Evolutionary conservation across 768 basidiomycete genomes (phyloP), one percentile per base, ranked within the genome.

Genomic region (Macrolepiota fuliginosa): DNA sequence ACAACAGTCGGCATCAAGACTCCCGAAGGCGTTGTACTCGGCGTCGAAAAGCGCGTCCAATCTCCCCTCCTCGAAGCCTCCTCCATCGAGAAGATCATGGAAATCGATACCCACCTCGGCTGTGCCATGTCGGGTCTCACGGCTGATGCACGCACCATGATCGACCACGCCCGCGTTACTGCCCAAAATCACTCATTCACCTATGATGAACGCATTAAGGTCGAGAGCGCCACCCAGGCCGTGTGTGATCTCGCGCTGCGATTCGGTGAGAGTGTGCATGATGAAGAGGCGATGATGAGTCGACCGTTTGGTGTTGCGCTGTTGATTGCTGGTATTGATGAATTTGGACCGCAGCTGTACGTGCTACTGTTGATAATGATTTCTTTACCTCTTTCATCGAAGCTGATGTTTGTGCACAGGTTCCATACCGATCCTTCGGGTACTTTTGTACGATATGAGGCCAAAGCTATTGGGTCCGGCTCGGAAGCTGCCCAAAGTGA

Each of bases 31-130:
- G 91, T 95, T 67, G 82, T 98, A 65, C 89, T 99, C 62, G 97
- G 87, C 58, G 94, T 98, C 66, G 97, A 99, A 81, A 98, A 99
- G 79, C 95, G 97, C 74, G 94, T 97, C 56, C 95, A 97, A 75
- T 98, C 96, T 0, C 92, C 95, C 10, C 84, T 99, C 52, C 86
- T 98, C 69, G 97, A 98, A 78, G 88, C 94, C 42, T 90, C 85
- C 64, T 96, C 95, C 58, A 95, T 99, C 71, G 96, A 99, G 75
- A 98, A 98, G 82, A 98, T 98, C 73, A 98, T 99, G 96, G 97
- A 99, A 79, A 98, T 99, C 69, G 97, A 98, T 78, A 66, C 75
- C 12, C 97, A 99, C 78, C 87, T 99, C 62, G 97, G 95, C 10
- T 98, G 96, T 68, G 97, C 97, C 61, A 98, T 98, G 96, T 96